Conservation (phyloP, 2,329 filamentous ascomycete species). For the Aspergillus pseudonomiae region DNA sequence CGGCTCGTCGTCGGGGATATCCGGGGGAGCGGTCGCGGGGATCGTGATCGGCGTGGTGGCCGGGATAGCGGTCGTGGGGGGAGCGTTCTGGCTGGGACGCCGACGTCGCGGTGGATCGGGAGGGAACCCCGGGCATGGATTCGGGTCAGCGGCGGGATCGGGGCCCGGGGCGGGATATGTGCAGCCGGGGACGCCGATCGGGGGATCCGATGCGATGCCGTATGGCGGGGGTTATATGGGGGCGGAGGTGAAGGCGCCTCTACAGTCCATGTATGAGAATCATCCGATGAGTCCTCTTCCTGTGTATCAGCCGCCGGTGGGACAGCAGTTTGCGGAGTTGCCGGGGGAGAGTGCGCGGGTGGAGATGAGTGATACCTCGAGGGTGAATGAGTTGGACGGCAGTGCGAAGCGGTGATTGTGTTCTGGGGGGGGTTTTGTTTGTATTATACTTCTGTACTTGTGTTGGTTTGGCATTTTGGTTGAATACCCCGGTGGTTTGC, state of each 20-base stretch:
- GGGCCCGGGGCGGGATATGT: neutral
- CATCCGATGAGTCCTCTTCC: neutral
- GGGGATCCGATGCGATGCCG: neutral
- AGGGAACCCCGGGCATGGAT: neutral
- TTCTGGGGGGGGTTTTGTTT: too few species aligned
- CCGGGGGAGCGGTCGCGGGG: conserved; percentile 14
- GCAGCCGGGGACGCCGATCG: neutral
- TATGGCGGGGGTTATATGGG: neutral
- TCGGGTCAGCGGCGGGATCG: neutral
- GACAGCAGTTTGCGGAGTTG: conserved; percentile 10
- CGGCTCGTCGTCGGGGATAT: neutral
- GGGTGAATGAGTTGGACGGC: conserved; percentile 17
- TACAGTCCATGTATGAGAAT: neutral
- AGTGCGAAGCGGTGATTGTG: conserved; percentile 2
- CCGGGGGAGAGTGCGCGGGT: conserved; percentile 8
- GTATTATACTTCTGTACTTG: neutral
- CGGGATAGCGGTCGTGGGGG: conserved; percentile 7
- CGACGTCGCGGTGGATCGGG: neutral
- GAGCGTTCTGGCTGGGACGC: conserved; percentile 13
- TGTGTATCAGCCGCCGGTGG: neutral
- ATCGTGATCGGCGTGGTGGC: conserved; percentile 15
- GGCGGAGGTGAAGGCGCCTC: neutral
- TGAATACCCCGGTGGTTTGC: neutral
- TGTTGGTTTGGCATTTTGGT: neutral
- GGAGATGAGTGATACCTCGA: conserved; percentile 17